Evolutionary conservation across 1,284 basidiomycete genomes (phyloP).

Genomic region (Trichosporon faecale): DNA sequence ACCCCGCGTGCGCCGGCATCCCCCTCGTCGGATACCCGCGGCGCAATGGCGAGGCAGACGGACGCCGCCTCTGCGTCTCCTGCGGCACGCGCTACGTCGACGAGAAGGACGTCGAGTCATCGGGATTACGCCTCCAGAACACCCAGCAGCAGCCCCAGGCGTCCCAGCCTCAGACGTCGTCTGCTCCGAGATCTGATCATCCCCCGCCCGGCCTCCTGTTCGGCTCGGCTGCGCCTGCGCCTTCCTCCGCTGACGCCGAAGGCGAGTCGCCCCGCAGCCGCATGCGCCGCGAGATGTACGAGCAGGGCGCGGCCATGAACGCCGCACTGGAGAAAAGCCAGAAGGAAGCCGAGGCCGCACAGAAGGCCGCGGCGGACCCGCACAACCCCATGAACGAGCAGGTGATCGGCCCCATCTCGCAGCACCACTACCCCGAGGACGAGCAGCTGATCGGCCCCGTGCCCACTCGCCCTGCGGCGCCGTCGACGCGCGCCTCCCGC

Average conservation of each 20-base stretch:
- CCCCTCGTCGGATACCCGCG: constrained; percentile 50
- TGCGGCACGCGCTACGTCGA: constrained; percentile 42
- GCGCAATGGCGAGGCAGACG: constrained; percentile 34
- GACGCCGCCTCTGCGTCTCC: constrained; percentile 40
- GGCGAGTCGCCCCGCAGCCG: constrained; percentile 38
- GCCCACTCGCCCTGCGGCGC: not conserved
- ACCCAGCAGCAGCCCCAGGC: not conserved
- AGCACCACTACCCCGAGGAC: not conserved
- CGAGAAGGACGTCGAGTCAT: constrained; percentile 26
- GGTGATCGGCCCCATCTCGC: not conserved
- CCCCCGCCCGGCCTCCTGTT: not conserved
- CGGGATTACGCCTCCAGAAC: constrained; percentile 8
- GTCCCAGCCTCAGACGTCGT: not conserved
- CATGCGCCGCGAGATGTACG: constrained; percentile 42
- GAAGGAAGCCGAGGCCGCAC: constrained; percentile 8
- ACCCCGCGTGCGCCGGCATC: constrained; percentile 41
- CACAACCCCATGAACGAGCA: not conserved
- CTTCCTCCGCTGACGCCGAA: not conserved
- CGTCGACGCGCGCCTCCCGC: not conserved
- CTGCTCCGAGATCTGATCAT: not conserved
- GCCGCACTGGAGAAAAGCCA: not conserved
- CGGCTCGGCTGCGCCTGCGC: not conserved
- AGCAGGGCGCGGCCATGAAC: constrained; percentile 24
- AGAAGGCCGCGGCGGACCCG: not conserved
- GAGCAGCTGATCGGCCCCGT: not conserved